Conservation (phyloP, 306 rosid genomes). For the Luffa acutangula region DNA sequence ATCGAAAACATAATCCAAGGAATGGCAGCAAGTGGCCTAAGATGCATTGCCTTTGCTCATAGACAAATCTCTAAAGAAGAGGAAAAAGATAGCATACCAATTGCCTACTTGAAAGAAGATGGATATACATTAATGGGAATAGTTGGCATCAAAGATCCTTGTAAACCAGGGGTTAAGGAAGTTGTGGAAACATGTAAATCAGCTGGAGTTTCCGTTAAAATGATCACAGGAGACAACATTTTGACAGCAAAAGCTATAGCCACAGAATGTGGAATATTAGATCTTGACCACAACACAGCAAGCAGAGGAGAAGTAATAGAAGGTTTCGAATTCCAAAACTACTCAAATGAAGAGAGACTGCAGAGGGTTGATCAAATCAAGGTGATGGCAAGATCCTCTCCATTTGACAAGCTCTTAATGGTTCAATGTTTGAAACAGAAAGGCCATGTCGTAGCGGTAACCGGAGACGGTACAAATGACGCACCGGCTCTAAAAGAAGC, state of each 20-base stretch:
- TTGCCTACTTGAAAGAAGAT: conserved; percentile 30
- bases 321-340: conserved; percentile 69
- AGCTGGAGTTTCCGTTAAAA: conserved; percentile 71
- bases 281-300: not conserved
- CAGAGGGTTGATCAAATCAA: conserved; percentile 46
- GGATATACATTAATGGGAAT: conserved; percentile 60
- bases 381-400: conserved; percentile 86
- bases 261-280: conserved; percentile 75
- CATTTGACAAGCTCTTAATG: conserved; percentile 77
- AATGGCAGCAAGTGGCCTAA: conserved; percentile 78
- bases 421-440: conserved; percentile 56
- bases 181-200: conserved; percentile 51
- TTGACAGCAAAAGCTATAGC: conserved; percentile 89
- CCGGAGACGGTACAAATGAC: conserved; percentile 85
- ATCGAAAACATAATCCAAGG: conserved; percentile 53
- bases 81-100: conserved; percentile 11
- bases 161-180: conserved; percentile 41
- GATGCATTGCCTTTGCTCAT: conserved; percentile 79
- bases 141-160: conserved; percentile 81
- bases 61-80: conserved; percentile 33
- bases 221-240: conserved; percentile 86
- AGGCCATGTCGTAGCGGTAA: conserved; percentile 88
- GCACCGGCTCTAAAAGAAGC: conserved; percentile 91
- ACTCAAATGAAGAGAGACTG: conserved; percentile 53
- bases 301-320: conserved; percentile 41